Evolutionary conservation across 108 stramenopile genomes (phyloP).

Genomic region (Skeletonema marinoi): DNA sequence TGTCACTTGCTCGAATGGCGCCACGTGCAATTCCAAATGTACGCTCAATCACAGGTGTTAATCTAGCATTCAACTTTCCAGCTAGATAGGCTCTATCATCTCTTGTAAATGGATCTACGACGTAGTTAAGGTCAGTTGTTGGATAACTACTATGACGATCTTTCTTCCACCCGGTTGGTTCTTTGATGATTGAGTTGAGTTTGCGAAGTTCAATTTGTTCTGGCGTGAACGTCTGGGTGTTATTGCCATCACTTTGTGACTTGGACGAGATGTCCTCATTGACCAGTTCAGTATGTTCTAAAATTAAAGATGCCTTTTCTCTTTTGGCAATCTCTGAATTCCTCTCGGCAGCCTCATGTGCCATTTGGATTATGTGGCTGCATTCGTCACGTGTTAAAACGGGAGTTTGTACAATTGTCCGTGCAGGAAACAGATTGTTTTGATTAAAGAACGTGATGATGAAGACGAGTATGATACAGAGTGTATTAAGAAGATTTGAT

Average conservation of each 20-base stretch:
- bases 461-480: constrained; percentile 5
- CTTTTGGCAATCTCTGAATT: constrained; percentile 33
- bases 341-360: constrained; percentile 43
- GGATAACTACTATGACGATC: constrained; percentile 58
- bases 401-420: constrained; percentile 51
- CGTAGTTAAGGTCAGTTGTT: constrained; percentile 75
- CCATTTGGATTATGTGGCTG: constrained; percentile 53
- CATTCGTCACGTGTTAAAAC: constrained; percentile 67
- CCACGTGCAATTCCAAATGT: constrained; percentile 48
- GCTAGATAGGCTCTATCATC: constrained; percentile 48
- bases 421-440: constrained; percentile 57
- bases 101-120: constrained; percentile 60
- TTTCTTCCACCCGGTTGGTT: constrained; percentile 65
- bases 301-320: constrained; percentile 2
- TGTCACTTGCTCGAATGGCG: constrained; percentile 67
- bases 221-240: no score
- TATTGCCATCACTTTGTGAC: no score
- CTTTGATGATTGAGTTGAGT: constrained; percentile 5
- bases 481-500: background rate
- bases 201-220: constrained; percentile 1
- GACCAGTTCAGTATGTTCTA: background rate
- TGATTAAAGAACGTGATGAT: constrained; percentile 35
- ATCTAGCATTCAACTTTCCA: constrained; percentile 54
- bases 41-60: constrained; percentile 59
- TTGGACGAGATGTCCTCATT: background rate